A percentile compares a stretch with the other conserved stretches of the same genome.
phyloP scores from a whole-genome alignment of 192 early-diverging fungal species.

The Polychytrium aggregatum region DNA sequence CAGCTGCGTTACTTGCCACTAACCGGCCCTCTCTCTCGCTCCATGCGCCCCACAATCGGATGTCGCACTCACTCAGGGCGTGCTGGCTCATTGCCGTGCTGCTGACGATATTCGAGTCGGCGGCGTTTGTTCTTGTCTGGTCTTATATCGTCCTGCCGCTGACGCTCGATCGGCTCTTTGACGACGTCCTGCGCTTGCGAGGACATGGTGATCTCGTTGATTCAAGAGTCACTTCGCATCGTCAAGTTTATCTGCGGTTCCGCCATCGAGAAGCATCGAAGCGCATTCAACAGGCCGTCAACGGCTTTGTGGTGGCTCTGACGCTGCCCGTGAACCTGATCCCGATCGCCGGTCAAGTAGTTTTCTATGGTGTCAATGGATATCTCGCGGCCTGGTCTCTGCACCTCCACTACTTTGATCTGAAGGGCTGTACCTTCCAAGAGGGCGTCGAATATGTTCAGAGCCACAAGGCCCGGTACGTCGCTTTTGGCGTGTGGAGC shows the following conservation, averaged over 20 bases:
- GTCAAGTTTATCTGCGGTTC: too few species aligned
- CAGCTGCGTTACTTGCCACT: too few species aligned
- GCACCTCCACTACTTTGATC: constrained; percentile 16
- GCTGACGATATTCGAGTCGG: constrained; percentile 49
- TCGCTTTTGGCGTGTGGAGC: constrained; percentile 32
- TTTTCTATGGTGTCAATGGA: constrained; percentile 23
- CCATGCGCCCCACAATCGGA: too few species aligned
- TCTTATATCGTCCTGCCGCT: constrained; percentile 46
- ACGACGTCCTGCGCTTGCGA: too few species aligned
- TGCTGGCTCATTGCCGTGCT: constrained; percentile 51
- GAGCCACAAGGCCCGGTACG: too few species aligned
- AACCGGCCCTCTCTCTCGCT: too few species aligned
- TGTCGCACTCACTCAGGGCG: too few species aligned
- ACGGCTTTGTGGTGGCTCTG: constrained; percentile 39
- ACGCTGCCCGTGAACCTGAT: constrained; percentile 47
- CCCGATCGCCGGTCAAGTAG: constrained; percentile 41
- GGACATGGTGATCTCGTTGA: too few species aligned
- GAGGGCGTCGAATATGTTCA: too few species aligned
- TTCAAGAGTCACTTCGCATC: too few species aligned
- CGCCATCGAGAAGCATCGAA: too few species aligned
- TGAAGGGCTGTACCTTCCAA: constrained; percentile 8
- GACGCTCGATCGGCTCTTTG: constrained; percentile 49
- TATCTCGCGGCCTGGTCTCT: constrained; percentile 12
- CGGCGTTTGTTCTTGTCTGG: constrained; percentile 38
- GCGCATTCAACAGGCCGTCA: constrained; percentile 6